These are phyloP conservation scores for Cydonia oblonga DNA, from an alignment of 331 rosid genomes.

Conservation along the genomic window DNA sequence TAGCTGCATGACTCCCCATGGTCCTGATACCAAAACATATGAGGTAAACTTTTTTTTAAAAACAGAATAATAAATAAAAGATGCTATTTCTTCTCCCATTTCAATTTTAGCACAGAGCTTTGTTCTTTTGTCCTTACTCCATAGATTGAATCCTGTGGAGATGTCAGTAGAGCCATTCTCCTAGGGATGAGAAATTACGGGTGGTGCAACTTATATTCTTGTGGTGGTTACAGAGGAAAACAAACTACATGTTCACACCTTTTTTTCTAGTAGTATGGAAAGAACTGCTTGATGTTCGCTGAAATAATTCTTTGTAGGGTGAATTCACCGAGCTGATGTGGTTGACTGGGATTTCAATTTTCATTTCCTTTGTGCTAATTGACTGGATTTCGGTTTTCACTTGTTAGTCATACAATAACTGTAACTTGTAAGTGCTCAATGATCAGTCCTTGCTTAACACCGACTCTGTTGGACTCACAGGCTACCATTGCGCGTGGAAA, in stretches of 20 bases:
- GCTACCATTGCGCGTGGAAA: slow-evolving; percentile 59
- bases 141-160: neutral
- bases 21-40: slow-evolving; percentile 85
- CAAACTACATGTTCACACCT: neutral
- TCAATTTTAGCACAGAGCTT: neutral
- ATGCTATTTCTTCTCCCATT: neutral
- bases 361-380: neutral
- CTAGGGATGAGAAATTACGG: neutral
- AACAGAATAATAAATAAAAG: neutral
- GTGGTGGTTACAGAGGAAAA: neutral
- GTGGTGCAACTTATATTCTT: neutral
- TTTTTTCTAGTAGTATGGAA: neutral
- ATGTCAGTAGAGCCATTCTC: neutral
- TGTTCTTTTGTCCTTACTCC: neutral
- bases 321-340: neutral
- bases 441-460: neutral
- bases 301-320: too few relatives aligned
- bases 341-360: neutral
- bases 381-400: slow-evolving; percentile 53
- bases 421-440: neutral
- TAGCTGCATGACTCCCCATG: slow-evolving; percentile 95
- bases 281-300: neutral
- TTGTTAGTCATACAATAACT: neutral
- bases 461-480: slow-evolving; percentile 21
- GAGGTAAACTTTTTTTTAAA: neutral